Percentiles rank a stretch among this genome's conserved stretches.
These are phyloP conservation scores for Phytophthora chlamydospora DNA, from an alignment of 352 stramenopile genomes.

Conservation along the genomic window DNA sequence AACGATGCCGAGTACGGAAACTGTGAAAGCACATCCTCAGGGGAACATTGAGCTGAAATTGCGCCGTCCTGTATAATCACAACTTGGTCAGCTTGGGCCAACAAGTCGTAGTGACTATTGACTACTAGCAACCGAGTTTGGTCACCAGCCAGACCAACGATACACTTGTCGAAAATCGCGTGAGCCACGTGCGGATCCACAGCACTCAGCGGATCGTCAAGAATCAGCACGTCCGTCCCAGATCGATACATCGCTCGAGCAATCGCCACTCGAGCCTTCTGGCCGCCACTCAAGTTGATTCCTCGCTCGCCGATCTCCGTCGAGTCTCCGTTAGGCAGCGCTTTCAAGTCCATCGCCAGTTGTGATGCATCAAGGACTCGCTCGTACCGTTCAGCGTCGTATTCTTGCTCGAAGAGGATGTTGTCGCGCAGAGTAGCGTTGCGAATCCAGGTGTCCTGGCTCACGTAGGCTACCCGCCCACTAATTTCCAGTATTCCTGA, in stretches of 20 bases:
- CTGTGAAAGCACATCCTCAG: slow-evolving; percentile 54
- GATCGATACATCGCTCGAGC: slow-evolving; percentile 92
- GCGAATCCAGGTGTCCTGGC: slow-evolving; percentile 93
- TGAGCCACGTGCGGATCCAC: slow-evolving; percentile 95
- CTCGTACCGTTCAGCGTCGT: slow-evolving; percentile 44
- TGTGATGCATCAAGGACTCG: slow-evolving; percentile 44
- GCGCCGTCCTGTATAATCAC: slow-evolving; percentile 75
- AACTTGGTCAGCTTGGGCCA: slow-evolving; percentile 56
- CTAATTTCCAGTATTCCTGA: slow-evolving; percentile 29
- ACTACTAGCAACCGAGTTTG: slow-evolving; percentile 92
- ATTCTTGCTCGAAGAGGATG: slow-evolving; percentile 79
- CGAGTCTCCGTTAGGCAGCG: slow-evolving; percentile 54
- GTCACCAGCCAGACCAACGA: slow-evolving; percentile 56
- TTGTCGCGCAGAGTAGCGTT: slow-evolving; percentile 92
- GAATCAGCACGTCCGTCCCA: slow-evolving; percentile 88
- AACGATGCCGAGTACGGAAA: slow-evolving; percentile 34
- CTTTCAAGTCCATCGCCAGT: slow-evolving; percentile 46
- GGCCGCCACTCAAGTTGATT: slow-evolving; percentile 64
- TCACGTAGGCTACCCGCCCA: slow-evolving; percentile 73
- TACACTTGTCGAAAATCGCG: slow-evolving; percentile 92
- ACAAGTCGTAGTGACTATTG: slow-evolving; percentile 92
- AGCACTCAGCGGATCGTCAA: slow-evolving; percentile 95
- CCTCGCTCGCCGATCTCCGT: slow-evolving; percentile 70
- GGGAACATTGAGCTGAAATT: slow-evolving; percentile 82
- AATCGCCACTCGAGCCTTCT: slow-evolving; percentile 83